Conservation (phyloP, 2,329 filamentous ascomycete species). For the Orbilia quercus region DNA sequence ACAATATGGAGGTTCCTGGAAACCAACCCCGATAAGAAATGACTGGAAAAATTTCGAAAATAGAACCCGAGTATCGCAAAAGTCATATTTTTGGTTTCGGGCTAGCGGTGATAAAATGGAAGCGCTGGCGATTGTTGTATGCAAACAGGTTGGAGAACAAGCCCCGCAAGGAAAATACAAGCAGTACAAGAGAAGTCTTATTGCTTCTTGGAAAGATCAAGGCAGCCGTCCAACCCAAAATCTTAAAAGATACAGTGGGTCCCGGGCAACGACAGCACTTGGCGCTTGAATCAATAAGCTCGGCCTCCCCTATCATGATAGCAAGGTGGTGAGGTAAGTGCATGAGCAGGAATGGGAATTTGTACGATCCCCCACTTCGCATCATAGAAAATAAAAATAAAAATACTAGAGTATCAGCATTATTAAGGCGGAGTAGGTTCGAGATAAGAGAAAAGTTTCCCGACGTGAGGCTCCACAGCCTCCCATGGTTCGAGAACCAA, state of each 20-base stretch:
- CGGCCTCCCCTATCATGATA: conserved; percentile 47
- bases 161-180: conserved; percentile 40
- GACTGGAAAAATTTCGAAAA: not conserved
- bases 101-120: conserved; percentile 8
- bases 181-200: conserved; percentile 40
- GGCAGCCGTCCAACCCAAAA: conserved; percentile 45
- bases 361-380: conserved; percentile 32
- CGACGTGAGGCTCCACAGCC: conserved; percentile 18
- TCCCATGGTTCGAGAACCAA: not conserved
- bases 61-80: conserved; percentile 3
- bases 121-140: not conserved
- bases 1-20: not conserved
- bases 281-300: conserved; percentile 29
- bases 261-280: conserved; percentile 33
- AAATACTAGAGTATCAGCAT: too few relatives aligned
- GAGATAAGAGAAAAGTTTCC: conserved; percentile 27
- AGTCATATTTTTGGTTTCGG: not conserved
- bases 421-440: not conserved
- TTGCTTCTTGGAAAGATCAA: conserved; percentile 41
- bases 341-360: conserved; percentile 14
- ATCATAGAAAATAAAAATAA: conserved; percentile 13
- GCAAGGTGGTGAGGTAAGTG: conserved; percentile 22
- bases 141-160: conserved; percentile 32
- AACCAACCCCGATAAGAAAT: not conserved
- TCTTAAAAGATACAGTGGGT: conserved; percentile 42